Evolutionary conservation across 331 rosid genomes (phyloP).

Genomic region (Rosa hybrid): DNA sequence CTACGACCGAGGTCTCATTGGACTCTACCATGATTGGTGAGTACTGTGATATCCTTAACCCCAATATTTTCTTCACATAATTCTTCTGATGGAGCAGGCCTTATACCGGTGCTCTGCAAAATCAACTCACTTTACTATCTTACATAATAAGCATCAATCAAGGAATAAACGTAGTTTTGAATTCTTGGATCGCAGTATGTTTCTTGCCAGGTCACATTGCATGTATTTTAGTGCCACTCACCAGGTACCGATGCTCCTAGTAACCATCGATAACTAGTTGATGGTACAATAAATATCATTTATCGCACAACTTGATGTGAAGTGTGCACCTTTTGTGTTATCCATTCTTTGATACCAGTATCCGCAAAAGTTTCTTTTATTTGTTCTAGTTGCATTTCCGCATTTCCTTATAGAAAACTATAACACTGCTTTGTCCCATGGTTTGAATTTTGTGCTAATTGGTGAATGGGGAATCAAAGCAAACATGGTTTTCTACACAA

Average conservation of each 20-base stretch:
- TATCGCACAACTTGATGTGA: not conserved
- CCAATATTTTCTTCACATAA: not conserved
- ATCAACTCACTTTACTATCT: not conserved
- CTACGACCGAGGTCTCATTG: conserved; percentile 90
- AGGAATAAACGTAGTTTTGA: not conserved
- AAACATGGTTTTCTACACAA: not conserved
- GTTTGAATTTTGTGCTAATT: not conserved
- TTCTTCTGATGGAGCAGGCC: not conserved
- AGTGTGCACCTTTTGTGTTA: conserved; percentile 13
- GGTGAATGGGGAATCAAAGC: not conserved
- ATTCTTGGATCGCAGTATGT: not conserved
- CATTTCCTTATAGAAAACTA: not conserved
- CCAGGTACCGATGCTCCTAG: not conserved
- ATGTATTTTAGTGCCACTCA: not conserved
- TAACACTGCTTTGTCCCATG: not conserved
- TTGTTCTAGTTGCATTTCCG: not conserved
- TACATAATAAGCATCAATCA: not conserved
- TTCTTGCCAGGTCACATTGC: not conserved
- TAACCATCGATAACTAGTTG: not conserved
- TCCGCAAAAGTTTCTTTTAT: not conserved
- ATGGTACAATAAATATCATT: not conserved
- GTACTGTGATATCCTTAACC: conserved; percentile 27
- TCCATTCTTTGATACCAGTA: not conserved
- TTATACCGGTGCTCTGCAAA: not conserved
- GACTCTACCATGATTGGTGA: conserved; percentile 95